A percentile compares a stretch with the other conserved stretches of the same genome.
These are phyloP conservation scores for Gymnopus androsaceus DNA, from an alignment of 1,284 basidiomycete species.

Conservation along the genomic window DNA sequence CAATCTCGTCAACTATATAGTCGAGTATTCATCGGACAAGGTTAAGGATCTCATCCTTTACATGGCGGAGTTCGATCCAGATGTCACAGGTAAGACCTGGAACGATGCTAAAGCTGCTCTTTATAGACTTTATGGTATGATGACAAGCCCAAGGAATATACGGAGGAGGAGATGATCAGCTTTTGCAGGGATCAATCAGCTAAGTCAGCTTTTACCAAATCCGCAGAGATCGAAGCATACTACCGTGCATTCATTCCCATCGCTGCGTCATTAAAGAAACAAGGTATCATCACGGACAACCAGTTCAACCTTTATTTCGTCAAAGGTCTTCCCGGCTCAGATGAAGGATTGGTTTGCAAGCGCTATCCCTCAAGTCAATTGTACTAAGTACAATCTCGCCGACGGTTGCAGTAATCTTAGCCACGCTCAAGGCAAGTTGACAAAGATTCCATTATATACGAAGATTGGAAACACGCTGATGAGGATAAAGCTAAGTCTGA, in stretches of 20 bases:
- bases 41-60: background rate
- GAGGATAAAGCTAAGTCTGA: background rate
- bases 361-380: background rate
- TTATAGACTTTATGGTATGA: background rate
- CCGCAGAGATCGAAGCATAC: background rate
- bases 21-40: background rate
- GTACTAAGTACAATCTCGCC: background rate
- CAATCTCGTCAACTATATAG: background rate
- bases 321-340: background rate
- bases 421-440: background rate
- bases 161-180: background rate
- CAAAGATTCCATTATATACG: background rate
- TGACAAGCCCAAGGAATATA: background rate
- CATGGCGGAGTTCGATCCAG: background rate
- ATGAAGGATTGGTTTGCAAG: constrained; percentile 5
- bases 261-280: background rate
- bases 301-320: background rate
- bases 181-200: background rate
- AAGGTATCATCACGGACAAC: background rate
- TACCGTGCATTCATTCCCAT: background rate
- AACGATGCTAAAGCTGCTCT: background rate
- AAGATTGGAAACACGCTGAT: background rate
- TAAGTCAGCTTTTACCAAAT: background rate
- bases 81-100: background rate
- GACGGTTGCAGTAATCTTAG: background rate